Percentiles rank a stretch among this genome's conserved stretches.
phyloP scores from a whole-genome alignment of 495 filamentous ascomycete species.

The Lichenothelia convexa region DNA sequence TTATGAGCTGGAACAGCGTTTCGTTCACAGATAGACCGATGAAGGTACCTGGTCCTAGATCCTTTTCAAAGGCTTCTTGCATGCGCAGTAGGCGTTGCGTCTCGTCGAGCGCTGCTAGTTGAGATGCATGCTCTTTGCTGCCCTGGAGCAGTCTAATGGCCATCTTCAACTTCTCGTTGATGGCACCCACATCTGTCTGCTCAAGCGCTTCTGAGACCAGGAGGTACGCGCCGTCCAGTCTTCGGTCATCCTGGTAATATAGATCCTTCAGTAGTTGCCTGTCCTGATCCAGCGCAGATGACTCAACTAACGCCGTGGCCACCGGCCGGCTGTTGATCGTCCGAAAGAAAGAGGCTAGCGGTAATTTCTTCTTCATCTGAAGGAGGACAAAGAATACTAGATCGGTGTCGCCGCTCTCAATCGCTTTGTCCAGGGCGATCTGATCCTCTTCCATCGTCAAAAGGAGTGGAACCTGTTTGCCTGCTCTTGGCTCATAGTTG shows the following conservation, averaged over 20 bases:
- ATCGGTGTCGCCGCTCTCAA: slow-evolving; percentile 89
- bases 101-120: slow-evolving; percentile 61
- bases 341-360: slow-evolving; percentile 80
- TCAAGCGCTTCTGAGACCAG: slow-evolving; percentile 64
- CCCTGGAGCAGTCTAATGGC: slow-evolving; percentile 68
- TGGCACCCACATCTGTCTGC: slow-evolving; percentile 41
- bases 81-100: slow-evolving; percentile 58
- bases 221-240: slow-evolving; percentile 72
- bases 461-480: slow-evolving; percentile 87
- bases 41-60: slow-evolving; percentile 40
- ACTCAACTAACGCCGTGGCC: slow-evolving; percentile 78
- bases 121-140: slow-evolving; percentile 58
- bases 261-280: slow-evolving; percentile 78
- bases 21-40: slow-evolving; percentile 74
- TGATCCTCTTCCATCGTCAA: slow-evolving; percentile 92
- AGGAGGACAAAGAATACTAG: slow-evolving; percentile 78
- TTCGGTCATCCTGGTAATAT: slow-evolving; percentile 93
- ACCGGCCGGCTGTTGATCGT: slow-evolving; percentile 73
- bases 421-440: slow-evolving; percentile 88
- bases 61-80: slow-evolving; percentile 71
- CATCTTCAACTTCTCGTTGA: slow-evolving; percentile 67
- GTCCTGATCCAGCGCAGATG: slow-evolving; percentile 58
- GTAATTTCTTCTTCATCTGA: slow-evolving; percentile 76
- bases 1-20: slow-evolving; percentile 69
- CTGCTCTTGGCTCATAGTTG: slow-evolving; percentile 83